Conservation (phyloP, 306 rosid genomes). For the Acmispon strigosus region DNA sequence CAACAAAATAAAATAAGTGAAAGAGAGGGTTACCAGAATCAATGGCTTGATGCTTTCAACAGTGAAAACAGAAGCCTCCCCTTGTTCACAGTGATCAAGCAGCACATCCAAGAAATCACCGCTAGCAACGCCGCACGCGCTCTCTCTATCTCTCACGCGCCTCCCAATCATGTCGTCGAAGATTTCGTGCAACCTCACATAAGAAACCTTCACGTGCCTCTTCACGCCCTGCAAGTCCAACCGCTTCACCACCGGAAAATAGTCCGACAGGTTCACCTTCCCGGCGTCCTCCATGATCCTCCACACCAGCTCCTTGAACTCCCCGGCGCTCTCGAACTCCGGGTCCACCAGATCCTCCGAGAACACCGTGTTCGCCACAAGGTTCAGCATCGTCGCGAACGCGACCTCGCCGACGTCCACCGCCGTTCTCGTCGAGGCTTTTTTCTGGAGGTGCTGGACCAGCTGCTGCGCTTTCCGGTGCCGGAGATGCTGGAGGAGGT, state of each 20-base stretch:
- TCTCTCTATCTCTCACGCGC: slow-evolving; percentile 21
- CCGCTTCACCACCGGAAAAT: slow-evolving; percentile 39
- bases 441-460: slow-evolving; percentile 20
- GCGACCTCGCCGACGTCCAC: slow-evolving; percentile 35
- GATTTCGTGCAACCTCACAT: slow-evolving; percentile 40
- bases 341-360: slow-evolving; percentile 53
- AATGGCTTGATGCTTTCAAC: slow-evolving; percentile 41
- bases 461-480: slow-evolving; percentile 39
- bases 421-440: background rate
- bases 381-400: slow-evolving; percentile 46
- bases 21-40: slow-evolving; percentile 29
- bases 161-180: slow-evolving; percentile 33
- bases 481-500: slow-evolving; percentile 38
- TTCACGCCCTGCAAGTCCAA: slow-evolving; percentile 48
- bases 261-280: slow-evolving; percentile 43
- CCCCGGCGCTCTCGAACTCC: slow-evolving; percentile 36
- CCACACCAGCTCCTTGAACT: slow-evolving; percentile 54
- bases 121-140: background rate
- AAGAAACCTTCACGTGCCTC: slow-evolving; percentile 39
- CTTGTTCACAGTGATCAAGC: slow-evolving; percentile 38
- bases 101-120: slow-evolving; percentile 51
- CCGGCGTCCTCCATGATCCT: slow-evolving; percentile 64
- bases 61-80: slow-evolving; percentile 20
- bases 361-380: slow-evolving; percentile 48
- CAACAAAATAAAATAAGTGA: too few relatives aligned